A percentile compares a stretch with the other conserved stretches of the same genome.
Conservation (phyloP, 805 yeast genomes). For the Metschnikowia anglica region DNA sequence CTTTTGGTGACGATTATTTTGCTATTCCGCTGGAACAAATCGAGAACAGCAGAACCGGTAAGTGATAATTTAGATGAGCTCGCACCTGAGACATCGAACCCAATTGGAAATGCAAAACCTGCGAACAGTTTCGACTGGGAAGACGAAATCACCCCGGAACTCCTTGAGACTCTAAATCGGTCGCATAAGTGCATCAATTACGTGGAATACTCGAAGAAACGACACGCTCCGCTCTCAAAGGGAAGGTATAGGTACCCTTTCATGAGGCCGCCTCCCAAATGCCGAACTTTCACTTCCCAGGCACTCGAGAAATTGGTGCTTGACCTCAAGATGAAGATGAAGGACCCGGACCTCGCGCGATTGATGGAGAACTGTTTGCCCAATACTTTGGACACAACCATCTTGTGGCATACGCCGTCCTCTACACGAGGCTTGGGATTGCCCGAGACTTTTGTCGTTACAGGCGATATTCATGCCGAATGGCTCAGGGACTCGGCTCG, state of each 20-base stretch:
- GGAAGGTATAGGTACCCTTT: slow-evolving; percentile 62
- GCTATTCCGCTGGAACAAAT: slow-evolving; percentile 3
- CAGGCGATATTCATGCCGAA: slow-evolving; percentile 93
- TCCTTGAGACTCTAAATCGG: slow-evolving; percentile 23
- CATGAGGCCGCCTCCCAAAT: slow-evolving; percentile 70
- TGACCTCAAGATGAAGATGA: slow-evolving; percentile 49
- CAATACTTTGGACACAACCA: slow-evolving; percentile 84
- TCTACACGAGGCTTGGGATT: slow-evolving; percentile 11
- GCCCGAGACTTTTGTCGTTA: slow-evolving; percentile 73
- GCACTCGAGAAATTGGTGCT: slow-evolving; percentile 61
- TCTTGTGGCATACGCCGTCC: slow-evolving; percentile 58
- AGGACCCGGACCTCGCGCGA: slow-evolving; percentile 66
- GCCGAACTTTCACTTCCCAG: slow-evolving; percentile 68
- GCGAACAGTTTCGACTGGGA: slow-evolving; percentile 3
- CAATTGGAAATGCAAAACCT: not conserved
- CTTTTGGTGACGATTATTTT: slow-evolving; percentile 2
- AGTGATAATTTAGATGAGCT: not conserved
- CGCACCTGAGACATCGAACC: no score
- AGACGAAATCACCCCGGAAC: slow-evolving; percentile 14
- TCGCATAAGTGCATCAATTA: slow-evolving; percentile 55
- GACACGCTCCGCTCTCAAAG: slow-evolving; percentile 56
- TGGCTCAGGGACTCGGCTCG: slow-evolving; percentile 89
- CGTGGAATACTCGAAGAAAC: slow-evolving; percentile 52
- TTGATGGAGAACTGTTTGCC: slow-evolving; percentile 82
- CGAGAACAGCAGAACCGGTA: not conserved